Evolutionary conservation across 768 basidiomycete species (phyloP).

Genomic region (Pisolithus sp.): DNA sequence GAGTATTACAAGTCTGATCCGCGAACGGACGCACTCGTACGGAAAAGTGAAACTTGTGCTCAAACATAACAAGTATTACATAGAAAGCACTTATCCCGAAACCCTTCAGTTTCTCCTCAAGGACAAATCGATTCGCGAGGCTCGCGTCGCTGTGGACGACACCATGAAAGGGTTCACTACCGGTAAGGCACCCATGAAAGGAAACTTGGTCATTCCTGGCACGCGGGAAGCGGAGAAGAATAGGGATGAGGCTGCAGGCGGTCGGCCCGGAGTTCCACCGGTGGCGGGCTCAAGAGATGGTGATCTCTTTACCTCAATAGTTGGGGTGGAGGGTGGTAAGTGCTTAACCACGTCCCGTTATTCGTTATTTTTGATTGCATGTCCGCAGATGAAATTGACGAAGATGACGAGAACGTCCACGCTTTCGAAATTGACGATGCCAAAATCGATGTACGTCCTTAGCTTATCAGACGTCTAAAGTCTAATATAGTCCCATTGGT

Average conservation of each 20-base stretch:
- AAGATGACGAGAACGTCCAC: constrained; percentile 96
- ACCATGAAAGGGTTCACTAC: constrained; percentile 79
- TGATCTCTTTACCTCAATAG: constrained; percentile 92
- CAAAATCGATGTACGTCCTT: constrained; percentile 74
- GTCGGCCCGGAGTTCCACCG: constrained; percentile 22
- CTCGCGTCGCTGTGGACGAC: constrained; percentile 70
- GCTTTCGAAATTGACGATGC: constrained; percentile 93
- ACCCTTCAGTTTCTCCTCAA: constrained; percentile 83
- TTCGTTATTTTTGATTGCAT: not conserved
- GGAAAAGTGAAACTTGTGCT: constrained; percentile 98
- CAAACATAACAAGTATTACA: constrained; percentile 96
- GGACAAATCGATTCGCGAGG: constrained; percentile 79
- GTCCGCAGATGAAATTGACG: constrained; percentile 82
- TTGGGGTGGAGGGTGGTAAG: constrained; percentile 85
- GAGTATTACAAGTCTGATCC: constrained; percentile 78
- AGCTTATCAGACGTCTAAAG: not conserved
- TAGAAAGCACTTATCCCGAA: constrained; percentile 94
- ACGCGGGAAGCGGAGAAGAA: constrained; percentile 70
- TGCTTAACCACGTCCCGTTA: constrained; percentile 3
- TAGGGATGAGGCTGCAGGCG: constrained; percentile 48
- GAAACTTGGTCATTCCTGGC: constrained; percentile 81
- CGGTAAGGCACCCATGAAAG: constrained; percentile 75
- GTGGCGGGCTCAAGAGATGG: constrained; percentile 43
- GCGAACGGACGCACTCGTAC: constrained; percentile 90
- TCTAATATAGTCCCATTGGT: not conserved